A percentile compares a stretch with the other conserved stretches of the same genome.
Conservation (phyloP, 2,329 filamentous ascomycete genomes). For the Claviceps capensis region DNA sequence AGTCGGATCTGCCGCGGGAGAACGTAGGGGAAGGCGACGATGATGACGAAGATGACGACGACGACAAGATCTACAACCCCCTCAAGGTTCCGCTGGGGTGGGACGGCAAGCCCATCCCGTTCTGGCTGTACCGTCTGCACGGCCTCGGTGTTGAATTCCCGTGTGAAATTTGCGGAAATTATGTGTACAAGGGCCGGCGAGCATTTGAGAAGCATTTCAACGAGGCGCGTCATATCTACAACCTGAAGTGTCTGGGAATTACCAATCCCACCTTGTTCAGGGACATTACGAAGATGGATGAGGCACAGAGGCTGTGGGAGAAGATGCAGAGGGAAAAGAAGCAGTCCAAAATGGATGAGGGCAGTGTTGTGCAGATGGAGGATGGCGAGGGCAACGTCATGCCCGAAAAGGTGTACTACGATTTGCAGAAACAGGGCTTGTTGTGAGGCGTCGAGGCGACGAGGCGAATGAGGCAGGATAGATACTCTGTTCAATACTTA, state of each 20-base stretch:
- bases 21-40: conserved; percentile 43
- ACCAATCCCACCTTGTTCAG: conserved; percentile 82
- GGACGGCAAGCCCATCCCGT: conserved; percentile 98
- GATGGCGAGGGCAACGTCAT: conserved; percentile 95
- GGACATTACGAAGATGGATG: conserved; percentile 85
- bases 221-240: conserved; percentile 84
- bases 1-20: conserved; percentile 18
- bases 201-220: conserved; percentile 99
- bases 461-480: not conserved
- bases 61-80: conserved; percentile 91
- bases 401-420: conserved; percentile 96
- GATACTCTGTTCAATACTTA: not conserved
- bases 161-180: conserved; percentile 96
- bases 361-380: conserved; percentile 95
- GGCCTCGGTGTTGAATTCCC: conserved; percentile 88
- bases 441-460: conserved; percentile 33
- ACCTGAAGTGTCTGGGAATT: conserved; percentile 85
- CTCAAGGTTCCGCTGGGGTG: conserved; percentile 90
- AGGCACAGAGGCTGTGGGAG: conserved; percentile 80
- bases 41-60: conserved; percentile 63
- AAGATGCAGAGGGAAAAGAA: conserved; percentile 83
- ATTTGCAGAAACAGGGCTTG: conserved; percentile 84
- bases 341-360: conserved; percentile 59
- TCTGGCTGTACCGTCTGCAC: conserved; percentile 96
- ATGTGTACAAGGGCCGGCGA: conserved; percentile 93